Base-by-base conservation (phyloP, 805 yeast species). In the Lipomyces mesembrius region DNA sequence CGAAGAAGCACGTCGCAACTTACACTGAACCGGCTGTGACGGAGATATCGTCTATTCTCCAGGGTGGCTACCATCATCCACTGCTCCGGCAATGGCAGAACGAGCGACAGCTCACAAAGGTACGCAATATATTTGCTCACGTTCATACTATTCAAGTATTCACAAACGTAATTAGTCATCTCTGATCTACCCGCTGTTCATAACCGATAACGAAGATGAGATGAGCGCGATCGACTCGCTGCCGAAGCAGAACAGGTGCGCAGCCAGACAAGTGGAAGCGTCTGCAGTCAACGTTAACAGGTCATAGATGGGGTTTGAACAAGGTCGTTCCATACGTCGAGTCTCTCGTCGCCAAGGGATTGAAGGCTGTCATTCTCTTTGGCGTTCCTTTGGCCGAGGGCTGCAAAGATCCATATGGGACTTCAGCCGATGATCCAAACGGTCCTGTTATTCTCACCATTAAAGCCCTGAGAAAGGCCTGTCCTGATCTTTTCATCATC, bases 61-160 rank as follows among this genome's bases (percentile, higher is more conserved):
- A 95, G 69, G 97, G 98, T 67, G 98, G 98, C 2, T 95, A 93
- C 79, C 90, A 91, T 78, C 97, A 93, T 75, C 96, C 97, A 0
- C 82, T 94, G 57, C 75, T 91, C 25, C 85, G 99, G 74, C 88
- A 85, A 76, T 95, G 99, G 99, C 99, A 95, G 78, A 85, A 84
- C 72, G 94, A 89, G 76, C 85, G 92, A 73, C 94, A 88, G 77
- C 83, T 95, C 63, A 83, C 89, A 39, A 95, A 95, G 78, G 88
- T 77, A 90, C 91, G 96, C 5, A 12, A 7, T 20, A 27, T 17
- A 20, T 35, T 35, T 54, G 22, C n/a, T 29, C 37, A 22, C 27
- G 22, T 3, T 37, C 25, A 8, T n/a, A 29, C 20, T 32, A 1
- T 22, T 35, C 29, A 35, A 27, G 20, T 60, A 14, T 34, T 58